Evolutionary conservation across 371 early-diverging fungal genomes (phyloP).

Genomic region (Lichtheimia hyalospora): DNA sequence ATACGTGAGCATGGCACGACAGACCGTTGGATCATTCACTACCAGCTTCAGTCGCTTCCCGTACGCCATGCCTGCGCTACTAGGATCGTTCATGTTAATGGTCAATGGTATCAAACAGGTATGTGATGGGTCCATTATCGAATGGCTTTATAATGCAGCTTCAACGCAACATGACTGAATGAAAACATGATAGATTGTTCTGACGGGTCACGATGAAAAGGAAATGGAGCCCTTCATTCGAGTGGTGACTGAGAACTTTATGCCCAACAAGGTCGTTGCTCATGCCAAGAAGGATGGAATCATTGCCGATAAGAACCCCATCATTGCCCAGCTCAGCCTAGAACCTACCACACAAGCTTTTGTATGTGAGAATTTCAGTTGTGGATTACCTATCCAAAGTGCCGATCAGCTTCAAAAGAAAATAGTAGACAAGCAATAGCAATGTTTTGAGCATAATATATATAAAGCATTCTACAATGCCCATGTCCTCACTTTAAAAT

Average conservation of each 20-base stretch:
- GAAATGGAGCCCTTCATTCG: conserved; percentile 22
- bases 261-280: conserved; percentile 42
- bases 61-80: conserved; percentile 42
- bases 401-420: conserved; percentile 1
- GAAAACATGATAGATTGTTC: conserved; percentile 31
- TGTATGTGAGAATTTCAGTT: conserved; percentile 52
- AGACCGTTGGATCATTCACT: conserved; percentile 30
- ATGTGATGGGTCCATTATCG: neutral
- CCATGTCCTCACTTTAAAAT: too few species aligned
- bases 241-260: conserved; percentile 27
- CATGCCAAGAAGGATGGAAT: conserved; percentile 27
- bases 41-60: conserved; percentile 30
- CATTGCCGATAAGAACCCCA: conserved; percentile 24
- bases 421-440: neutral
- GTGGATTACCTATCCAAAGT: conserved; percentile 43
- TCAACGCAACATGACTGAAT: neutral
- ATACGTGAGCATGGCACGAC: conserved; percentile 28
- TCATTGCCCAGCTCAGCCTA: conserved; percentile 23
- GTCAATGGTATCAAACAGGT: conserved; percentile 47
- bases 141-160: too few species aligned
- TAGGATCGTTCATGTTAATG: conserved; percentile 36
- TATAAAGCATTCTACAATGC: too few species aligned
- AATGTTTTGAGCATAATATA: too few species aligned
- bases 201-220: conserved; percentile 29
- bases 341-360: conserved; percentile 17